Conservation (phyloP, 2,329 filamentous ascomycete species). For the Xenoacremonium recifei region DNA sequence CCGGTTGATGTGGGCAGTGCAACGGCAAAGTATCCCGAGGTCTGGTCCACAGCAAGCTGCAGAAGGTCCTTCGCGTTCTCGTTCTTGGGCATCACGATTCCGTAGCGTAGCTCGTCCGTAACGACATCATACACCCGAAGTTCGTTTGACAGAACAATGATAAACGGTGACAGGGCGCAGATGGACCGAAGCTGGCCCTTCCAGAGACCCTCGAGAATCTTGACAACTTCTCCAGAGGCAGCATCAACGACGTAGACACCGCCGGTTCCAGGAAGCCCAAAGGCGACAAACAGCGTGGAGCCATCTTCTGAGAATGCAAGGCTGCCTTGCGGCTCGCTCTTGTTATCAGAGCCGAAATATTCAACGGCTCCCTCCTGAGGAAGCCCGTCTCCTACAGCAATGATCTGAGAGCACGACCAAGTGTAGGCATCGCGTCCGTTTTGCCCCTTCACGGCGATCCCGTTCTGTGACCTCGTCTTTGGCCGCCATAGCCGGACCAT, state of each 20-base stretch:
- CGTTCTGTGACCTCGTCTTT: slow-evolving; percentile 66
- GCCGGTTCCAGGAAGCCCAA: slow-evolving; percentile 53
- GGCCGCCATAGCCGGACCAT: slow-evolving; percentile 80
- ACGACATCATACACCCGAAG: slow-evolving; percentile 85
- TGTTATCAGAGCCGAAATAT: slow-evolving; percentile 17
- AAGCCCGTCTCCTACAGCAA: slow-evolving; percentile 51
- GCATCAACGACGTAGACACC: slow-evolving; percentile 76
- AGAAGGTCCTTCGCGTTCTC: slow-evolving; percentile 45
- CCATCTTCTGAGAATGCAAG: slow-evolving; percentile 82
- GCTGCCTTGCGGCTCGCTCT: slow-evolving; percentile 54
- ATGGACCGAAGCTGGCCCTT: slow-evolving; percentile 64
- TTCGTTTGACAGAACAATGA: slow-evolving; percentile 72
- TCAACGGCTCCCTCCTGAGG: slow-evolving; percentile 39
- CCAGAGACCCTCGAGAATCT: slow-evolving; percentile 67
- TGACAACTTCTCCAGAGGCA: slow-evolving; percentile 62
- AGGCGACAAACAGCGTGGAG: slow-evolving; percentile 73
- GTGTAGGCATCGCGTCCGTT: slow-evolving; percentile 61
- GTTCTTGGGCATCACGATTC: slow-evolving; percentile 52
- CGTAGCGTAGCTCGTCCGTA: slow-evolving; percentile 69
- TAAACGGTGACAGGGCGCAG: slow-evolving; percentile 67
- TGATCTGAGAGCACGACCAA: slow-evolving; percentile 69
- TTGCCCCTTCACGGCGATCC: slow-evolving; percentile 60
- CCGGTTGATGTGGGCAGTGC: slow-evolving; percentile 47
- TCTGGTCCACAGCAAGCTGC: slow-evolving; percentile 70
- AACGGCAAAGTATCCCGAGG: slow-evolving; percentile 65